Evolutionary conservation across 1,284 basidiomycete genomes (phyloP).

Genomic region (Neotropicomus parvogracilis): DNA sequence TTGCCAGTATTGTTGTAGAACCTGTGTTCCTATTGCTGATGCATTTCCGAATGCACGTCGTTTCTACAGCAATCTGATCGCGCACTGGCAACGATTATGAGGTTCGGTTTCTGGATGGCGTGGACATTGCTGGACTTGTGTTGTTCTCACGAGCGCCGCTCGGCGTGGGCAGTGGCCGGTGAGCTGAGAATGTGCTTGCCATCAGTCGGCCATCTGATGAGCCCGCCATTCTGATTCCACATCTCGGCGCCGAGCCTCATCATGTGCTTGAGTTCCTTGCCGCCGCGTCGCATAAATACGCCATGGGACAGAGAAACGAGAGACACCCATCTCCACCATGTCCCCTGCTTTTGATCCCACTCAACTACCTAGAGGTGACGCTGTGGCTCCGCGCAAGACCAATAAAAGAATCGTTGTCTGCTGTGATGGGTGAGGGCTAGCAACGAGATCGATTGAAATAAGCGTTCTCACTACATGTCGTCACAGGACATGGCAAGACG

Average conservation of each 20-base stretch:
- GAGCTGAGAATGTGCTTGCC: too few species aligned
- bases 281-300: conserved; percentile 20
- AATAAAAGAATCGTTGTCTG: conserved; percentile 64
- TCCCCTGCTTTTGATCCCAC: conserved; percentile 1
- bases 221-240: conserved; percentile 1
- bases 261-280: not conserved
- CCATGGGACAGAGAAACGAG: not conserved
- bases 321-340: conserved; percentile 11
- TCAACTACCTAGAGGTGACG: not conserved
- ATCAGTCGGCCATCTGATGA: not conserved
- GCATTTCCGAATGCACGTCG: not conserved
- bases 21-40: not conserved
- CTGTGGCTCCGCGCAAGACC: conserved; percentile 16
- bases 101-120: too few species aligned
- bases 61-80: not conserved
- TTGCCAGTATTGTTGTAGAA: conserved; percentile 4
- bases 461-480: not conserved
- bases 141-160: too few species aligned
- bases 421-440: conserved; percentile 71
- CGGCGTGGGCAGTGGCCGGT: too few species aligned
- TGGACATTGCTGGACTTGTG: too few species aligned
- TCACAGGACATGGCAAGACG: conserved; percentile 40
- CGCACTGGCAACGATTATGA: too few species aligned
- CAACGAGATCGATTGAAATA: conserved; percentile 1
- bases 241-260: too few species aligned